Base-by-base conservation (phyloP, 805 yeast species). In the Alloascoidea hylecoeti region DNA sequence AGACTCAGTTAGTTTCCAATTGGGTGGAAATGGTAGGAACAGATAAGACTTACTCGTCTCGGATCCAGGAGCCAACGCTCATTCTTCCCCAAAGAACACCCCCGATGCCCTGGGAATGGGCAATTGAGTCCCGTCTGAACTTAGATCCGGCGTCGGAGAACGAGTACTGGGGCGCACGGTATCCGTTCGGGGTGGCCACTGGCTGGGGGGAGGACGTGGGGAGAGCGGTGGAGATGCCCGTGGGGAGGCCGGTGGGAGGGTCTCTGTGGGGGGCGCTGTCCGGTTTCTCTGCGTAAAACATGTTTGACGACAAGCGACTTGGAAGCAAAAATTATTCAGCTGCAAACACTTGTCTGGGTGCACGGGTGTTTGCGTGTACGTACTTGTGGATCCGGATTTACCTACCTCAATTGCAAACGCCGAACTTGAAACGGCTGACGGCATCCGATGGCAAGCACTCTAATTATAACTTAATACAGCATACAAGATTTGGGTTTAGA, bases 31-130 rank as follows among this genome's bases (percentile, higher is more conserved):
- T n/a, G n/a, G n/a, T n/a, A n/a, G n/a, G n/a, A n/a, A n/a, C n/a
- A n/a, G 30, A 23, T 9, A n/a, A 23, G 13, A 23, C 30, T 9
- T 46, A 52, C 56, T 89, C 98, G 55, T 89, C 97, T 52, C 86
- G 81, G 17, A 89, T 64, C 98, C 98, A 89, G 13, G 92, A 78
- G 12, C 96, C 96, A 19, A 89, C 86, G 18, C 94, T 81, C 41
- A 88, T 75, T 2, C 95, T 86, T 15, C 97, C 97, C 96, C 96
- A 89, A 5, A 94, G 79, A 23, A 89, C 82, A 35, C 97, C 98
- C 34, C 97, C 97, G 78, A 92, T 84, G 6, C 97, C 97, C 55
- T 85, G 95, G 2, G 95, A 80, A 55, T 89, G 97, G 18, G 96
- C 96, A 41, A 92, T 75, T 41, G 88, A 76, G 49, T 89, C 97